Evolutionary conservation across 2,329 filamentous ascomycete genomes (phyloP).

Genomic region (Trichoderma gracile): DNA sequence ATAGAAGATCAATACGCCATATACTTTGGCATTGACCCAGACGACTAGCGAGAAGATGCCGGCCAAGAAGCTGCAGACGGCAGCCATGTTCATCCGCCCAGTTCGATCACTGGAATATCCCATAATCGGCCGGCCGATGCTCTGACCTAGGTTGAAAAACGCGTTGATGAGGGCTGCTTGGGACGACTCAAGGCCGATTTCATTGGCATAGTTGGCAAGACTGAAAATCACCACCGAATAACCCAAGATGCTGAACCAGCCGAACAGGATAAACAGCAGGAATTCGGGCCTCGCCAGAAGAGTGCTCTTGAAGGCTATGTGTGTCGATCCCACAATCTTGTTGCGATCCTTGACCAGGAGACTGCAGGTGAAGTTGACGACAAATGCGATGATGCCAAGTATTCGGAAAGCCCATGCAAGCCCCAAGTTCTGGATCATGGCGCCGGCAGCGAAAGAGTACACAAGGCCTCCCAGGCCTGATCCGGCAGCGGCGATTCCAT

Average conservation of each 20-base stretch:
- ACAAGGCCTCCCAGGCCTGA: constrained; percentile 72
- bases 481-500: constrained; percentile 67
- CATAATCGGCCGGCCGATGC: constrained; percentile 68
- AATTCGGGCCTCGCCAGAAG: constrained; percentile 66
- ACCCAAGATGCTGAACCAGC: constrained; percentile 69
- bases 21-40: constrained; percentile 67
- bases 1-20: constrained; percentile 70
- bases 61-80: constrained; percentile 62
- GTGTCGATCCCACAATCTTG: constrained; percentile 65
- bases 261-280: constrained; percentile 64
- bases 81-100: constrained; percentile 73
- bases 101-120: constrained; percentile 70
- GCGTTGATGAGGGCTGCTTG: constrained; percentile 74
- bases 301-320: constrained; percentile 63
- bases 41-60: constrained; percentile 67
- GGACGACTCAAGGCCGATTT: constrained; percentile 64
- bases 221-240: constrained; percentile 79
- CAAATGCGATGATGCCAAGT: constrained; percentile 62
- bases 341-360: constrained; percentile 71
- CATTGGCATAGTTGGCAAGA: constrained; percentile 69
- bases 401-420: constrained; percentile 68
- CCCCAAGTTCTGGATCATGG: constrained; percentile 65
- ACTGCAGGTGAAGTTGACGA: constrained; percentile 63
- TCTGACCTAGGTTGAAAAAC: constrained; percentile 68
- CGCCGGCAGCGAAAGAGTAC: constrained; percentile 67